Evolutionary conservation across 768 basidiomycete genomes (phyloP).

Genomic region (Mrakia hoshinonis): DNA sequence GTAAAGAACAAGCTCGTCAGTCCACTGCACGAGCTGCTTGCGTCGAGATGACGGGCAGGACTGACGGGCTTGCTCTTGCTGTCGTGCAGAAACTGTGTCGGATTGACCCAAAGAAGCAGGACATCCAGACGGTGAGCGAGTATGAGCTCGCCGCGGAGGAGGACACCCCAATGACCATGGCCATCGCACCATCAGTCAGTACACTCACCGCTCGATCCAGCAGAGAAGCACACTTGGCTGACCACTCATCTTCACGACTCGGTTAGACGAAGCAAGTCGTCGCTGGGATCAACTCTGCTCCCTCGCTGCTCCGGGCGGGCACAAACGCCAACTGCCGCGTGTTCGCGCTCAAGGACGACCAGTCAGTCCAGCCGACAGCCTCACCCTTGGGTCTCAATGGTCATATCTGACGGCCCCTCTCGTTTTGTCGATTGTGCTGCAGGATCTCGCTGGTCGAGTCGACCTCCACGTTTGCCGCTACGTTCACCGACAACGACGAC

Average conservation of each 20-base stretch:
- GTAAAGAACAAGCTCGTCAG: conserved; percentile 89
- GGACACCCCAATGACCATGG: conserved; percentile 96
- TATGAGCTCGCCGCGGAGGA: conserved; percentile 68
- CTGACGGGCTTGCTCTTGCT: conserved; percentile 47
- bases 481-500: conserved; percentile 53
- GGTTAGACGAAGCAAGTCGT: conserved; percentile 50
- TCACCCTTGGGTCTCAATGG: not conserved
- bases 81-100: conserved; percentile 37
- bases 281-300: conserved; percentile 79
- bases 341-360: conserved; percentile 51
- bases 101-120: conserved; percentile 37
- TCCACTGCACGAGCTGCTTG: conserved; percentile 24
- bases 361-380: conserved; percentile 44
- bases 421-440: conserved; percentile 9
- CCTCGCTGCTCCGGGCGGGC: conserved; percentile 54
- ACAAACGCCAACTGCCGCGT: conserved; percentile 79
- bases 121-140: conserved; percentile 45
- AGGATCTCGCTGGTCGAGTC: conserved; percentile 53
- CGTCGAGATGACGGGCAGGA: not conserved
- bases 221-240: too few relatives aligned
- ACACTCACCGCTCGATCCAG: too few relatives aligned
- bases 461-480: conserved; percentile 54
- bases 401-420: conserved; percentile 7
- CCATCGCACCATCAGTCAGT: conserved; percentile 53
- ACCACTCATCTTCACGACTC: too few relatives aligned